Evolutionary conservation across 1,284 basidiomycete species (phyloP), one percentile per base, ranked within the genome.

Genomic region (Lignosus rhinocerotis): DNA sequence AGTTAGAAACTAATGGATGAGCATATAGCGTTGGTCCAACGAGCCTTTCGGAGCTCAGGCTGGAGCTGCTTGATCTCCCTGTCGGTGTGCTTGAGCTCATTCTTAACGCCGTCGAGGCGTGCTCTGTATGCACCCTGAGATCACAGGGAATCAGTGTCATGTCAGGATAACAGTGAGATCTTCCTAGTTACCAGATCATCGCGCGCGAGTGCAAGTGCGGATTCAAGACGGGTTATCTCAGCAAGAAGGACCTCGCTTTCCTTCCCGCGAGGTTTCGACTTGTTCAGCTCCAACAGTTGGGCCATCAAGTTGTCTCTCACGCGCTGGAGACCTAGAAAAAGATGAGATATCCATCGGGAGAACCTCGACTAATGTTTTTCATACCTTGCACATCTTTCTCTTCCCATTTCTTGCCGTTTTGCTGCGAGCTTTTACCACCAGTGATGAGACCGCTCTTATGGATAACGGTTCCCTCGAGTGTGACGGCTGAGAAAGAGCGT

Each of bases 371-470:
- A 25, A 25, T 25, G 25, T 25, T 25, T 2, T 25, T 25, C 43
- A 9, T 17, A 89, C 94, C 91, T 74, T 94, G 88, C 3, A 98
- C 83, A 66, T 98, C 94, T 63, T 90, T 90, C 71, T 98, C 96
- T 59, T 96, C 93, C 89, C 94, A 98, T 69, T 93, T 93, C 74
- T 92, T 89, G 50, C 83, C 81, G 38, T 75, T 83, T 39, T 80
- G 81, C 64, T 88, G 86, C 0, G 87, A 84, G 61, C 92, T 93
- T 34, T 87, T 81, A 44, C 97, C 97, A 76, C 97, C 97, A 36
- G 97, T 99, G 70, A 99, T 99, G 47, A 97, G 78, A 66, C 97
- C 97, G 65, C 92, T 95, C 79, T 96, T 97, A 75, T 99, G 97
- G 53, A 99, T 98, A 56, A 99, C 80, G 0, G 96, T 98, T 0